phyloP scores from a whole-genome alignment of 2,329 filamentous ascomycete genomes.

The Myotisia sp. region DNA sequence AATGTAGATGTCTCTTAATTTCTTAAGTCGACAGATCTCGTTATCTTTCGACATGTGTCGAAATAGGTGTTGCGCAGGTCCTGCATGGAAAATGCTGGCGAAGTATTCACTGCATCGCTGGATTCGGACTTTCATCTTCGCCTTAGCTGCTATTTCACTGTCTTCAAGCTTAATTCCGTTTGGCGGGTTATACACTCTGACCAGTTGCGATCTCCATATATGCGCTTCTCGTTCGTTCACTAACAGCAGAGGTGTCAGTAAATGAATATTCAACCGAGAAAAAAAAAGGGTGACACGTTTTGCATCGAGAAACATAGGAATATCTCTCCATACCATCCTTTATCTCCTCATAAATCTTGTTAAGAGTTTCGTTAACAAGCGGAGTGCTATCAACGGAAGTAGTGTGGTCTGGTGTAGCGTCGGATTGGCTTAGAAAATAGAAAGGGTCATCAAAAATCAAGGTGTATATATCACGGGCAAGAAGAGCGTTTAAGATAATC shows the following conservation, averaged over 20 bases:
- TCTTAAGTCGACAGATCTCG: slow-evolving; percentile 3
- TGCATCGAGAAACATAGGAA: too few species aligned
- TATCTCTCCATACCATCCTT: slow-evolving; percentile 2
- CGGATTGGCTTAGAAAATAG: slow-evolving; percentile 3
- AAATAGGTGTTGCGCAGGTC: slow-evolving; percentile 1
- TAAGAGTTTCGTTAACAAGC: neutral
- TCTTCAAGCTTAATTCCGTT: neutral
- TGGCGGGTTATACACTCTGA: slow-evolving; percentile 11
- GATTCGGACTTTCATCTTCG: slow-evolving; percentile 3
- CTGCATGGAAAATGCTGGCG: slow-evolving; percentile 1
- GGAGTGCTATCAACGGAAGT: neutral
- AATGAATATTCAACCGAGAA: neutral
- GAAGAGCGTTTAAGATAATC: slow-evolving; percentile 3
- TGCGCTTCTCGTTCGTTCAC: slow-evolving; percentile 12
- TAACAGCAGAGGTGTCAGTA: neutral
- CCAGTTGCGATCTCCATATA: slow-evolving; percentile 14
- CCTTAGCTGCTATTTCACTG: neutral
- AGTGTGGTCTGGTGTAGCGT: neutral
- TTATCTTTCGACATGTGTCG: neutral
- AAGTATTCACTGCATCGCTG: slow-evolving; percentile 2
- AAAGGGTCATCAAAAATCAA: slow-evolving; percentile 5
- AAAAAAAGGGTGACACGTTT: neutral
- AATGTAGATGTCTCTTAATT: slow-evolving; percentile 7
- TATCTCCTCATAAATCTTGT: slow-evolving; percentile 1
- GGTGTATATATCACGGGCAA: slow-evolving; percentile 4